Evolutionary conservation across 2,329 filamentous ascomycete species (phyloP).

Genomic region (Fusarium paranaense): DNA sequence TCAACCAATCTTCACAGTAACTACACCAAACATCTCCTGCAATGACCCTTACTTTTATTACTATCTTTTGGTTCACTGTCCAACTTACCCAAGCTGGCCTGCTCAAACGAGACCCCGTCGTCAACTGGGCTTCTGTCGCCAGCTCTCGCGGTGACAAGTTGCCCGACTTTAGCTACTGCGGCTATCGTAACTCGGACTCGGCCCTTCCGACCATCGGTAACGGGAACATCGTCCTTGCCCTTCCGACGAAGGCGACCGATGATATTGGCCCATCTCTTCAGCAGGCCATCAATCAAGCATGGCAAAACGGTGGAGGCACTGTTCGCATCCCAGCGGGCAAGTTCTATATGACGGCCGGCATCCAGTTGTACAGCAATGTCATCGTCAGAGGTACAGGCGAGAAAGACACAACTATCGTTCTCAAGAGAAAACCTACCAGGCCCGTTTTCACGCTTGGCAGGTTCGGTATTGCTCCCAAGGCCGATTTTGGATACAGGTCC

Average conservation of each 20-base stretch:
- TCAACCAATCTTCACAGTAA: background rate
- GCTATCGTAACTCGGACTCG: conserved; percentile 12
- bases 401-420: background rate
- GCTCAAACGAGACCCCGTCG: background rate
- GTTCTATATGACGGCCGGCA: conserved; percentile 9
- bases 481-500: background rate
- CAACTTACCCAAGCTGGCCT: background rate
- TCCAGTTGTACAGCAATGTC: background rate
- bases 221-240: background rate
- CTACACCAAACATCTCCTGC: background rate
- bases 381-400: background rate
- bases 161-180: conserved; percentile 27
- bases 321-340: conserved; percentile 6
- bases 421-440: background rate
- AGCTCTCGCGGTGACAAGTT: conserved; percentile 8
- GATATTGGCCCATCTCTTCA: conserved; percentile 15
- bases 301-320: conserved; percentile 10
- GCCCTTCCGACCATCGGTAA: background rate
- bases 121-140: conserved; percentile 4
- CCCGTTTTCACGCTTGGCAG: conserved; percentile 16
- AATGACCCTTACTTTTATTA: background rate
- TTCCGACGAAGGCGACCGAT: background rate
- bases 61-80: background rate
- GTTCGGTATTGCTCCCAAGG: background rate
- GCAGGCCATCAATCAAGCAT: conserved; percentile 4